These are phyloP conservation scores for Salix viminalis DNA, from an alignment of 345 rosid genomes.

Conservation along the genomic window DNA sequence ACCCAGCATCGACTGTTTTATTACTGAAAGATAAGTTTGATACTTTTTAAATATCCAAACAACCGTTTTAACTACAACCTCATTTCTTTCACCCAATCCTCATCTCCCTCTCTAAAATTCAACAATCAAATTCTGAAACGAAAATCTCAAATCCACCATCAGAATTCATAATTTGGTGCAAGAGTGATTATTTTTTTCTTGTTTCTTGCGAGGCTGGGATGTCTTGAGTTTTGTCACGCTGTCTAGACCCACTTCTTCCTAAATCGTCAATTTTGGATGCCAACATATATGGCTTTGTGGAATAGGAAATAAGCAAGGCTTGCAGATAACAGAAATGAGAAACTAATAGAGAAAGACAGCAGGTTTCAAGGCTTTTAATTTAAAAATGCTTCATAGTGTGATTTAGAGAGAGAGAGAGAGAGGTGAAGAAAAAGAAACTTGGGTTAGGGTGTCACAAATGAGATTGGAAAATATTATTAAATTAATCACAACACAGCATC, in stretches of 20 bases:
- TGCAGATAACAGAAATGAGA: too few species aligned
- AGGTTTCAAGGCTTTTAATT: too few species aligned
- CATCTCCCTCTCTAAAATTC: neutral
- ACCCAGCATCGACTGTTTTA: neutral
- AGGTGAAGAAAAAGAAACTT: too few species aligned
- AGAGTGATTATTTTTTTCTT: neutral
- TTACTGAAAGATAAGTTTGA: neutral
- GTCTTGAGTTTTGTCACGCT: neutral
- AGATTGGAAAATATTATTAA: too few species aligned
- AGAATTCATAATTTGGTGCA: neutral
- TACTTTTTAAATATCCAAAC: neutral
- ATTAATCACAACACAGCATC: neutral
- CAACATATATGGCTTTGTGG: neutral
- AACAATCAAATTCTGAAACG: neutral
- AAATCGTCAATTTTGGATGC: neutral
- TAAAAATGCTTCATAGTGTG: too few species aligned
- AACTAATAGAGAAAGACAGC: too few species aligned
- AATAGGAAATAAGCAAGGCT: too few species aligned
- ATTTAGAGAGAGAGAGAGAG: too few species aligned
- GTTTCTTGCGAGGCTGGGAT: neutral
- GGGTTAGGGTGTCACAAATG: too few species aligned
- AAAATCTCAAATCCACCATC: neutral
- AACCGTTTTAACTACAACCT: neutral
- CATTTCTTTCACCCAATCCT: neutral
- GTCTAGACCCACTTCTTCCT: neutral